Conservation (phyloP, 768 basidiomycete species). For the Leccinellum rugosiceps region DNA sequence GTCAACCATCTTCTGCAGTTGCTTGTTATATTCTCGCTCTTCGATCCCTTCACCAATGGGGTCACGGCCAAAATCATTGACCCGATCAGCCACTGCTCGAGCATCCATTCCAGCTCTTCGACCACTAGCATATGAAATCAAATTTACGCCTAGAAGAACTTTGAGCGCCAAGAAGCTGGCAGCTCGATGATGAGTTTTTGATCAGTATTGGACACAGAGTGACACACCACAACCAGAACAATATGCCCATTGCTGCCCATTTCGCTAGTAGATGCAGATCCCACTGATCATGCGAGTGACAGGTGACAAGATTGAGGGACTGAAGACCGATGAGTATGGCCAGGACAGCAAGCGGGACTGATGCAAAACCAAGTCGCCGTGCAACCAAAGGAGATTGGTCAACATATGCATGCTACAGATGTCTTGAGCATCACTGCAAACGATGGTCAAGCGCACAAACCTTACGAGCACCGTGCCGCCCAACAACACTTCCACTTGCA, state of each 20-base stretch:
- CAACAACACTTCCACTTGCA: constrained; percentile 70
- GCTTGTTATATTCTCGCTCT: constrained; percentile 84
- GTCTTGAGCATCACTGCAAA: constrained; percentile 4
- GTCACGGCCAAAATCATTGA: constrained; percentile 88
- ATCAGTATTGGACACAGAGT: constrained; percentile 24
- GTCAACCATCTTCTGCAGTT: constrained; percentile 70
- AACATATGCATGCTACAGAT: constrained; percentile 73
- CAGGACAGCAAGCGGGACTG: constrained; percentile 86
- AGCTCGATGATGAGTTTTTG: neutral
- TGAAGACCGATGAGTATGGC: constrained; percentile 74
- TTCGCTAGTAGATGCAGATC: constrained; percentile 45
- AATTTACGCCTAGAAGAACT: constrained; percentile 85
- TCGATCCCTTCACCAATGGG: constrained; percentile 89
- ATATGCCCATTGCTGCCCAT: constrained; percentile 59
- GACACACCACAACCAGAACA: constrained; percentile 84
- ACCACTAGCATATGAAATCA: constrained; percentile 78
- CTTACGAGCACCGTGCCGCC: constrained; percentile 67
- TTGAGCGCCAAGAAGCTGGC: constrained; percentile 80
- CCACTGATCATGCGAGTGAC: constrained; percentile 39
- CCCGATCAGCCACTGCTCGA: constrained; percentile 65
- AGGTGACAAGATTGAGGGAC: constrained; percentile 56
- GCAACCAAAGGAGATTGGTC: constrained; percentile 96
- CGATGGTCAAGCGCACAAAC: constrained; percentile 32
- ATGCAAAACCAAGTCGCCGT: constrained; percentile 89
- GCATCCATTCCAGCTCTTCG: constrained; percentile 76